Evolutionary conservation across 345 rosid species (phyloP).

Genomic region (Aquilaria sinensis): DNA sequence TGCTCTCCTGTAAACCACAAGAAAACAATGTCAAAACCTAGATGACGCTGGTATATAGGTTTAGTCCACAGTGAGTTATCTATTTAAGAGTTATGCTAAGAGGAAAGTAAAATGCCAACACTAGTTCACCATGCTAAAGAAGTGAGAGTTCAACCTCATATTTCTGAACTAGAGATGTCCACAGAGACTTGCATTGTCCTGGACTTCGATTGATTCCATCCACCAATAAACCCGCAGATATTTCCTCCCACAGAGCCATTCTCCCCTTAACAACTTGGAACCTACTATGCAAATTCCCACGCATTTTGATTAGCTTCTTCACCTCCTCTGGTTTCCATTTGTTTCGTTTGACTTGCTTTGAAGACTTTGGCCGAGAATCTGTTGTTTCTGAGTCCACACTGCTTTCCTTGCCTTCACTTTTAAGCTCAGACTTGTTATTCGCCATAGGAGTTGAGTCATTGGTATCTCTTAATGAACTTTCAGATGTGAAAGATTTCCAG

Average conservation of each 20-base stretch:
- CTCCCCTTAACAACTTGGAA: conserved; percentile 79
- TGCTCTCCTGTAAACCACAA: conserved; percentile 48
- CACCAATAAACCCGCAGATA: conserved; percentile 48
- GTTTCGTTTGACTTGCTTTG: conserved; percentile 46
- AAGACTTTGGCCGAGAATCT: conserved; percentile 35
- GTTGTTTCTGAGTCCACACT: conserved; percentile 29
- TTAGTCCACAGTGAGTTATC: not conserved
- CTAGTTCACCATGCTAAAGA: not conserved
- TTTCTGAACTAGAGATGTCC: conserved; percentile 86
- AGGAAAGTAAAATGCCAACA: not conserved
- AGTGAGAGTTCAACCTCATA: conserved; percentile 53
- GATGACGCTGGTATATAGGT: not conserved
- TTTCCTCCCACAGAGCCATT: conserved; percentile 95
- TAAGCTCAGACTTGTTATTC: conserved; percentile 16
- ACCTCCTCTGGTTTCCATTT: conserved; percentile 94
- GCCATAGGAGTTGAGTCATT: conserved; percentile 14
- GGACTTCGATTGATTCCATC: conserved; percentile 72
- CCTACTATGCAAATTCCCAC: conserved; percentile 59
- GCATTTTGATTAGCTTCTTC: conserved; percentile 60
- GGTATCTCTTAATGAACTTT: conserved; percentile 29
- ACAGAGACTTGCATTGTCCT: conserved; percentile 83
- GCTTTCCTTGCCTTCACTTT: conserved; percentile 28
- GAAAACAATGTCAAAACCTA: not conserved
- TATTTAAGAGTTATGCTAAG: not conserved
- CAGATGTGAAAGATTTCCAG: conserved; percentile 49